Evolutionary conservation across 2,329 filamentous ascomycete species (phyloP).

Genomic region (Phialocephala sp.): DNA sequence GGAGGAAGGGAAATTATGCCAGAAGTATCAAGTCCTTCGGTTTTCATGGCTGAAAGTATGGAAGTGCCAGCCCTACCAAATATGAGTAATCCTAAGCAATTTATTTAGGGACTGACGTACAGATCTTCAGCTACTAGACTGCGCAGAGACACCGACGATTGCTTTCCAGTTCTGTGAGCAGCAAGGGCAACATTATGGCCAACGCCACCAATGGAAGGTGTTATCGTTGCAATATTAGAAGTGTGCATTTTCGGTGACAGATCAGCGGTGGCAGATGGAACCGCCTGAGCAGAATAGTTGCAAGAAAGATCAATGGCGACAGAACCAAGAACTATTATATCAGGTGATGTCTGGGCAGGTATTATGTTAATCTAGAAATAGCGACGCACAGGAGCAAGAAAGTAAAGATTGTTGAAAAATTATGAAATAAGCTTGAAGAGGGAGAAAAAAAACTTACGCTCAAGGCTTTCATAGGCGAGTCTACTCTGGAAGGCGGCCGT

Average conservation of each 20-base stretch:
- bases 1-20: conserved; percentile 53
- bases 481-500: no score
- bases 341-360: conserved; percentile 45
- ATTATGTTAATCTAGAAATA: background rate
- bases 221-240: conserved; percentile 84
- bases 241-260: conserved; percentile 60
- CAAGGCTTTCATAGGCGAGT: no score
- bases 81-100: background rate
- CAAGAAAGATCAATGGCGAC: conserved; percentile 88
- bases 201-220: conserved; percentile 86
- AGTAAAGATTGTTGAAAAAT: no score
- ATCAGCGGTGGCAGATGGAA: background rate
- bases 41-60: conserved; percentile 68
- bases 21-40: conserved; percentile 66
- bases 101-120: conserved; percentile 47
- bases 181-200: conserved; percentile 91
- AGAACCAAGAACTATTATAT: conserved; percentile 89
- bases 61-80: conserved; percentile 70
- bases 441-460: no score
- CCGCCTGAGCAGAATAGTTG: conserved; percentile 64
- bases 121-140: conserved; percentile 82
- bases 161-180: conserved; percentile 69
- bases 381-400: background rate
- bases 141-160: conserved; percentile 69
- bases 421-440: no score